Conservation (phyloP, 202 grass and related monocot species). For the Alloteropsis angusta region DNA sequence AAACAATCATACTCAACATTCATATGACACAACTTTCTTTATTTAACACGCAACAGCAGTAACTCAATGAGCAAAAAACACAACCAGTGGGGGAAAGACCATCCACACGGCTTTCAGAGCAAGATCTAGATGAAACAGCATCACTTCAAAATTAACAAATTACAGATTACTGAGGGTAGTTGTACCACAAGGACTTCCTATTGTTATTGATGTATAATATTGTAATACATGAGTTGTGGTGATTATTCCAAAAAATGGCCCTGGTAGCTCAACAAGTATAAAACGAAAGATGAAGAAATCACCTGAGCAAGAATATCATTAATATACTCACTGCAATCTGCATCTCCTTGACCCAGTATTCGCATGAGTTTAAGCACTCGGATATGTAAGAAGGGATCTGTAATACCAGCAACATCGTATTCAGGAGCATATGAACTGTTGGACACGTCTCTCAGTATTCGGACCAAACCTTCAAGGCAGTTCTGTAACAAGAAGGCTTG, state of each 20-base stretch:
- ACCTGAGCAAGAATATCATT: constrained; percentile 99
- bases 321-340: constrained; percentile 81
- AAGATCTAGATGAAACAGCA: constrained; percentile 9
- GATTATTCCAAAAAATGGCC: not conserved
- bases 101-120: not conserved
- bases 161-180: not conserved
- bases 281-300: constrained; percentile 27
- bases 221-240: not conserved
- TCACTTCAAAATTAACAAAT: not conserved
- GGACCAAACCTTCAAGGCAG: constrained; percentile 72
- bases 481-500: constrained; percentile 52
- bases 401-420: constrained; percentile 93
- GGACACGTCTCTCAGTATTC: constrained; percentile 89
- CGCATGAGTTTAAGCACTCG: constrained; percentile 82
- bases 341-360: constrained; percentile 64
- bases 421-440: constrained; percentile 99
- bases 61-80: not conserved
- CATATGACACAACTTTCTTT: not conserved
- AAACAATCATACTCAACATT: not conserved
- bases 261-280: not conserved
- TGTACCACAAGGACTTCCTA: not conserved
- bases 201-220: not conserved
- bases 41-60: not conserved
- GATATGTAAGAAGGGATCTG: constrained; percentile 95
- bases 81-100: no score